A percentile compares a stretch with the other conserved stretches of the same genome.
phyloP scores from a whole-genome alignment of 768 basidiomycete species.

The Termitomyces sp. region DNA sequence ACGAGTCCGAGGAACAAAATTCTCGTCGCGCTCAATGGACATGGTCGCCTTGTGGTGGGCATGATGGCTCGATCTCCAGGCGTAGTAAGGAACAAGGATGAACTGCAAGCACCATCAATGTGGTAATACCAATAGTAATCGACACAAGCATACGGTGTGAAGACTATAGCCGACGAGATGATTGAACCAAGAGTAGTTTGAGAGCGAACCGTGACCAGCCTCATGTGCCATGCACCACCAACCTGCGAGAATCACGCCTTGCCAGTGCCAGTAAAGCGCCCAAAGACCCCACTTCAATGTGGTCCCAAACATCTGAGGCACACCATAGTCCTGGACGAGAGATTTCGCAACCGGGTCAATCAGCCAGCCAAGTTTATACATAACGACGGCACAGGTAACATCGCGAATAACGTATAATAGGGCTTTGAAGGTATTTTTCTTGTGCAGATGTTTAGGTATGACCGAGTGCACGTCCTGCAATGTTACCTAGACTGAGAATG shows the following conservation, averaged over 20 bases:
- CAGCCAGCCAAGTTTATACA: constrained; percentile 38
- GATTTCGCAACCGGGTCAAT: constrained; percentile 38
- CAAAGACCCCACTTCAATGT: constrained; percentile 35
- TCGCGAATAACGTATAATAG: constrained; percentile 41
- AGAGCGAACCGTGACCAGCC: constrained; percentile 54
- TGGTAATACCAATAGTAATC: background rate
- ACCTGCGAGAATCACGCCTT: constrained; percentile 52
- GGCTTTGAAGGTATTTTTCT: constrained; percentile 43
- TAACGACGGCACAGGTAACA: constrained; percentile 31
- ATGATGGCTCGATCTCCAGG: constrained; percentile 53
- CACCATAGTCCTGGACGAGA: constrained; percentile 16
- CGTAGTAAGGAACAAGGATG: constrained; percentile 56
- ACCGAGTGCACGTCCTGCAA: constrained; percentile 43
- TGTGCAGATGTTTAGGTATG: constrained; percentile 45
- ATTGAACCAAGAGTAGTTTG: constrained; percentile 36
- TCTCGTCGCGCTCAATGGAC: constrained; percentile 75
- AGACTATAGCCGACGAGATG: constrained; percentile 37
- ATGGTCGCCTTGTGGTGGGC: constrained; percentile 53
- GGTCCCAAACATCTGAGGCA: constrained; percentile 18
- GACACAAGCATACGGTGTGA: constrained; percentile 31
- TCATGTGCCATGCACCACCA: constrained; percentile 63
- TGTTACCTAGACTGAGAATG: constrained; percentile 30
- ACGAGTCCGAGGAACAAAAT: constrained; percentile 55
- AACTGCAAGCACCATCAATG: constrained; percentile 24
- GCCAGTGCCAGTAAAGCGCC: constrained; percentile 53